These are phyloP conservation scores for Hypoxylon sp. DNA, from an alignment of 2,329 filamentous ascomycete species.

Conservation along the genomic window DNA sequence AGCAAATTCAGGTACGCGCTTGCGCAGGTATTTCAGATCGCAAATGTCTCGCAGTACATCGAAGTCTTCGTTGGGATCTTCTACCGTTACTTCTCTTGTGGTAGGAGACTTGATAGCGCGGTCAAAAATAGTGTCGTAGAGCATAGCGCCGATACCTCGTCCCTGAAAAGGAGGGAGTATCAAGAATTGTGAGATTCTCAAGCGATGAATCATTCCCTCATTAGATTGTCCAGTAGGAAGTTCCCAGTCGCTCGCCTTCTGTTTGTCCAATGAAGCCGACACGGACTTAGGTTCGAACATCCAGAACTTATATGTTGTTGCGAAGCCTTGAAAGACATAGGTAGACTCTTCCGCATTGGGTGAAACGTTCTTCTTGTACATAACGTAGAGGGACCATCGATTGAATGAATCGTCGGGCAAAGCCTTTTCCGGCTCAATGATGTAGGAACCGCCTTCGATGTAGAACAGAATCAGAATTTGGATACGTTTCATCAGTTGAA, in stretches of 20 bases:
- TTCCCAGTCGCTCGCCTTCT: slow-evolving; percentile 55
- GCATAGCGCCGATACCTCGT: slow-evolving; percentile 79
- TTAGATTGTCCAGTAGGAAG: slow-evolving; percentile 57
- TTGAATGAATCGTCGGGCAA: slow-evolving; percentile 79
- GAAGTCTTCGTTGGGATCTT: slow-evolving; percentile 91
- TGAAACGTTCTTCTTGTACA: slow-evolving; percentile 74
- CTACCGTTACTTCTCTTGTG: slow-evolving; percentile 87
- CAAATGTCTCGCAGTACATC: slow-evolving; percentile 82
- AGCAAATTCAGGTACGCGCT: slow-evolving; percentile 67
- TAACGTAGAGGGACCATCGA: slow-evolving; percentile 92
- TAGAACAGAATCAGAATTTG: slow-evolving; percentile 88
- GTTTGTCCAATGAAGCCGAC: slow-evolving; percentile 53
- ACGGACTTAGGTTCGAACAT: slow-evolving; percentile 65
- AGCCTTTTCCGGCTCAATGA: slow-evolving; percentile 64
- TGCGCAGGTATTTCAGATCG: slow-evolving; percentile 75
- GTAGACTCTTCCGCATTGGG: slow-evolving; percentile 61
- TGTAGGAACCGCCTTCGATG: slow-evolving; percentile 90
- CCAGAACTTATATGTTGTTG: slow-evolving; percentile 91
- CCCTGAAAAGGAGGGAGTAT: slow-evolving; percentile 89
- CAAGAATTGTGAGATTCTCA: slow-evolving; percentile 92
- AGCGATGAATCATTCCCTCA: slow-evolving; percentile 75
- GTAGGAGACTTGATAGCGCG: slow-evolving; percentile 74
- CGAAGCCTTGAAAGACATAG: slow-evolving; percentile 91
- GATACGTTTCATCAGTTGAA: slow-evolving; percentile 80
- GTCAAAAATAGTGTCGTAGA: slow-evolving; percentile 85